Evolutionary conservation across 345 rosid species (phyloP), one percentile per base, ranked within the genome.

Genomic region (Aurinia saxatilis): DNA sequence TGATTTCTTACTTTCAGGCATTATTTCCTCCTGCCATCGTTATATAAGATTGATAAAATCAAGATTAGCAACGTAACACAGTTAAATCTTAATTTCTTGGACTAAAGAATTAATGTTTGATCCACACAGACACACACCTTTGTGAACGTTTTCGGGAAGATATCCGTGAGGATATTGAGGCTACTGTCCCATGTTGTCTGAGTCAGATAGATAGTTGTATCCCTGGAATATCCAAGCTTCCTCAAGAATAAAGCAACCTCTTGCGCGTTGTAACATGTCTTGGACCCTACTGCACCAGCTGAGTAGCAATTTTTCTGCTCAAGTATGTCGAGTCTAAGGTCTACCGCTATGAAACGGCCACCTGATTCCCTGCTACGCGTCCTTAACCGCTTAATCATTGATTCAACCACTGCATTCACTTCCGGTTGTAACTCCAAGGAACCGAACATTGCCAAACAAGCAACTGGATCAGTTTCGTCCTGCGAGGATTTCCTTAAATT

Each of bases 161-260:
- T 73, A 36, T 90, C 97, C 79, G 82, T 95, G 13, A 95, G 81
- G 50, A 89, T 80, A 15, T 82, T 77, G 52, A 95, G 96, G 68
- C 89, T 84, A 75, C 78, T 78, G 61, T 81, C 91, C 99, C 99
- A 95, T 71, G 91, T 86, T 33, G 98, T 79, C 58, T 95, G 98
- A 47, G 99, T 95, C 60, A 90, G 63, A 66, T 90, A 95, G 76
- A 90, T 74, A 5, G 87, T 80, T 13, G 96, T 90, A 46, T 86
- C 98, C 37, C 77, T 78, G 42, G 74, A 55, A 42, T 82, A 88
- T 61, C 98, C 96, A 23, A 86, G 71, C 82, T 95, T 90, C 75
- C 95, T 84, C 78, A 95, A 74, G 77, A 95, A 90, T 1, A 86
- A 45, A 6, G 84, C 89, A 65, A 90, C 79, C 75, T 90, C 95